Base-by-base conservation (phyloP, 768 basidiomycete species). In the Wakefieldia striispora region DNA sequence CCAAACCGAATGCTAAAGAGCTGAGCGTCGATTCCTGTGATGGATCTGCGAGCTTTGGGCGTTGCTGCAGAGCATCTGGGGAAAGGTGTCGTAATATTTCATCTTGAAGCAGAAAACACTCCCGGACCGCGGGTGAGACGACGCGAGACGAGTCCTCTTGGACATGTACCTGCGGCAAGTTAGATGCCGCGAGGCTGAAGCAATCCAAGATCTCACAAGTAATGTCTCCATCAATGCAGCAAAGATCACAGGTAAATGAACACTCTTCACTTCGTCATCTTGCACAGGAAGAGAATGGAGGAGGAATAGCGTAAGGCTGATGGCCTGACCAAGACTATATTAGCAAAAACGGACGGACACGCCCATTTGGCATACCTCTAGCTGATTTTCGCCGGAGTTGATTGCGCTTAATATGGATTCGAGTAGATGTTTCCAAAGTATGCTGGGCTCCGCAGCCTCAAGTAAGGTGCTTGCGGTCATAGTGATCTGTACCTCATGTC, bases 401-500 rank as follows among this genome's bases (percentile, higher is more conserved):
- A 91, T 68, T 49, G 86, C 82, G 2, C 71, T 55, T 52, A 86
- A 72, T n/a, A 86, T 70, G 7, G 75, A 67, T 35, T 67, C 60
- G 45, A 91, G 75, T 0, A 99, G 60, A 40, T 84, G 79, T 57
- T 82, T 86, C 95, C 95, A 99, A 4, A 93, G 73, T 37, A 92
- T 74, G 46, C 82, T 80, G 3, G 94, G 97, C 52, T 99, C 97
- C 14, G 88, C 79, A n/a, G 90, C 86, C 66, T 98, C 95, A 56
- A 95, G 92, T 0, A 99, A 72, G 2, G 91, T 89, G 53, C 80
- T 86, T 0, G 91, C 92, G 1, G 94, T 93, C 77, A 90, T 83
- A 14, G 76, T 76, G 33, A 91, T 68, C 90, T 91, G 49, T 33
- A 50, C 6, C 40, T 43, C 16, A 12, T 5, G 21, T 54, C 34